Conservation (phyloP, 2,329 filamentous ascomycete species). For the Xylaria hypoxylon region DNA sequence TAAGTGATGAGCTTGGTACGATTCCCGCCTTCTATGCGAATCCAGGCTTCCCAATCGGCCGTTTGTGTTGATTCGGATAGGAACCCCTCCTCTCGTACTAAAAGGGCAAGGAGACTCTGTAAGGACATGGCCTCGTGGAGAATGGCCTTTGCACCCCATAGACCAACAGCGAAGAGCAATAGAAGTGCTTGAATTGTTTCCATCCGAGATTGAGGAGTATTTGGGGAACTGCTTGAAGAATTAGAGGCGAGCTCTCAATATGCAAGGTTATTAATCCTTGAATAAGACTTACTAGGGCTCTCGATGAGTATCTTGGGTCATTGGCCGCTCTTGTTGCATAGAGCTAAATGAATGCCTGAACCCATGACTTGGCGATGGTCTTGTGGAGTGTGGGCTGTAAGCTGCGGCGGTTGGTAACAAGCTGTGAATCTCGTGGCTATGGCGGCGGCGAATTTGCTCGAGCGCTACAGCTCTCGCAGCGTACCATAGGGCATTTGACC, state of each 20-base stretch:
- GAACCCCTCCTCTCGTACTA: slow-evolving; percentile 70
- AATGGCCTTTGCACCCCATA: slow-evolving; percentile 71
- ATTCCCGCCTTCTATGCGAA: slow-evolving; percentile 66
- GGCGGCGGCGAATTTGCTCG: slow-evolving; percentile 68
- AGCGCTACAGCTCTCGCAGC: slow-evolving; percentile 68
- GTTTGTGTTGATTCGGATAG: slow-evolving; percentile 61
- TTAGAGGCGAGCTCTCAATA: slow-evolving; percentile 14
- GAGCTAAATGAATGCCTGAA: slow-evolving; percentile 70
- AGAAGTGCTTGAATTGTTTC: slow-evolving; percentile 75
- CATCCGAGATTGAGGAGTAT: slow-evolving; percentile 68
- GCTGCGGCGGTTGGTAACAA: slow-evolving; percentile 67
- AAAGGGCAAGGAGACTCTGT: slow-evolving; percentile 67
- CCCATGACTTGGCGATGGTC: slow-evolving; percentile 67
- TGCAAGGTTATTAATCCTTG: not conserved
- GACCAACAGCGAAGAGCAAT: slow-evolving; percentile 68
- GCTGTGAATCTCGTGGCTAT: slow-evolving; percentile 68
- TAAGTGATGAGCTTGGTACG: slow-evolving; percentile 71
- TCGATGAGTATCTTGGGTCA: slow-evolving; percentile 68
- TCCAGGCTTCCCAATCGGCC: slow-evolving; percentile 70
- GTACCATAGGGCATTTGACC: slow-evolving; percentile 71
- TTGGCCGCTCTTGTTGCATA: slow-evolving; percentile 66
- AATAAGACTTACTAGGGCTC: slow-evolving; percentile 66
- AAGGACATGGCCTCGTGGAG: slow-evolving; percentile 69
- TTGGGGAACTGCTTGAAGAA: slow-evolving; percentile 59
- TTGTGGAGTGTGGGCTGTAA: slow-evolving; percentile 70